These are phyloP conservation scores for Verruconis gallopava DNA, from an alignment of 2,329 filamentous ascomycete species.

Conservation along the genomic window DNA sequence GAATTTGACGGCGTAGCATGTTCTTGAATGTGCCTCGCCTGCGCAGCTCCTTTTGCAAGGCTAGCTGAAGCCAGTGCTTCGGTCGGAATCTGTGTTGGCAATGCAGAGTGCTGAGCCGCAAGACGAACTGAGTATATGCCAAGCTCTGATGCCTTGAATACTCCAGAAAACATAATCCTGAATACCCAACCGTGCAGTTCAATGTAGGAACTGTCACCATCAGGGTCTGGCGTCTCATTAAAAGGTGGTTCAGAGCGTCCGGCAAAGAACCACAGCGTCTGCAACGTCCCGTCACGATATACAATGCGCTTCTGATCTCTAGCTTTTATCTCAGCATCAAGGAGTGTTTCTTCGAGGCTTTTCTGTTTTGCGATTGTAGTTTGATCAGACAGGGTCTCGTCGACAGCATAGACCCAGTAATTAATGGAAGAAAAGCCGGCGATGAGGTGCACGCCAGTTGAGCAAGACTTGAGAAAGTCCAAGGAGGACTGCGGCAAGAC, in stretches of 20 bases:
- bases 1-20: not conserved
- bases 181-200: not conserved
- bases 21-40: not conserved
- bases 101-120: not conserved
- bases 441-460: constrained; percentile 20
- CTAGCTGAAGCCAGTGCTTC: no score
- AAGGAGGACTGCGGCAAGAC: constrained; percentile 13
- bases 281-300: constrained; percentile 1
- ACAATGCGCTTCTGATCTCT: constrained; percentile 5
- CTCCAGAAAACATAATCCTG: not conserved
- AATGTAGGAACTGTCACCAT: not conserved
- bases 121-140: constrained; percentile 1
- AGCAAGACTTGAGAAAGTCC: constrained; percentile 23
- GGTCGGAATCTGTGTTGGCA: not conserved
- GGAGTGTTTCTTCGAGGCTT: not conserved
- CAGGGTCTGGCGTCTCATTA: not conserved
- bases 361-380: not conserved
- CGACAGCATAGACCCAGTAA: constrained; percentile 3
- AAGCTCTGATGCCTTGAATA: not conserved
- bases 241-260: not conserved
- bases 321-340: not conserved
- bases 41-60: not conserved
- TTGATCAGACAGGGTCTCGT: constrained; percentile 1
- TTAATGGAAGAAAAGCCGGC: constrained; percentile 8
- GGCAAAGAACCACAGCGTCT: constrained; percentile 3